Evolutionary conservation across 2,329 filamentous ascomycete genomes (phyloP).

Genomic region (Emergomyces orientalis): DNA sequence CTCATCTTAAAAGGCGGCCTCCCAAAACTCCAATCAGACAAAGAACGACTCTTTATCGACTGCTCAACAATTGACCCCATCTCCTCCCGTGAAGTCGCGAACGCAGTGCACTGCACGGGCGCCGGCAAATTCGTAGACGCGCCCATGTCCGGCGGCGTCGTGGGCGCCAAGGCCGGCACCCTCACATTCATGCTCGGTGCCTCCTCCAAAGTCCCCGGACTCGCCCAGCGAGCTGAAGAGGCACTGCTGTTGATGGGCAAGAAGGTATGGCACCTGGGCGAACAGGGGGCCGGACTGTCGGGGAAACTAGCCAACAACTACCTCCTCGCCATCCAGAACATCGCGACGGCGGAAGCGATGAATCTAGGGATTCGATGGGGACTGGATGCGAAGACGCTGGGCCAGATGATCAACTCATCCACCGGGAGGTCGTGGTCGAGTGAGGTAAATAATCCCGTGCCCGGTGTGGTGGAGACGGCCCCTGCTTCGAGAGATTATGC

Average conservation of each 20-base stretch:
- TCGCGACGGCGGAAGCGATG: constrained; percentile 58
- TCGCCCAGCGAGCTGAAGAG: constrained; percentile 56
- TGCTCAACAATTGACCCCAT: constrained; percentile 92
- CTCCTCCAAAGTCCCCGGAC: constrained; percentile 35
- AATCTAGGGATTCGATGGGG: constrained; percentile 56
- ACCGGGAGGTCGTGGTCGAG: constrained; percentile 95
- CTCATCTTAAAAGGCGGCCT: constrained; percentile 59
- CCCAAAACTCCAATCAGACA: constrained; percentile 36
- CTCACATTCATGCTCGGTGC: constrained; percentile 94
- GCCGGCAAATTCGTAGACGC: constrained; percentile 81
- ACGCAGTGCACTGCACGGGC: constrained; percentile 54
- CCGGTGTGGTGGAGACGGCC: constrained; percentile 66
- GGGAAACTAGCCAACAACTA: constrained; percentile 98
- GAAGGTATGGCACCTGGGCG: constrained; percentile 75
- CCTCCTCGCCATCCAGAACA: constrained; percentile 86
- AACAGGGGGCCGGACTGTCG: constrained; percentile 73
- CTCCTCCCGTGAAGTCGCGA: constrained; percentile 69
- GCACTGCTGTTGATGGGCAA: constrained; percentile 76
- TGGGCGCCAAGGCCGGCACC: constrained; percentile 77
- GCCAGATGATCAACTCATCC: constrained; percentile 81
- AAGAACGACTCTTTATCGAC: constrained; percentile 77
- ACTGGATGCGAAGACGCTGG: constrained; percentile 57
- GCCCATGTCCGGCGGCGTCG: constrained; percentile 92
- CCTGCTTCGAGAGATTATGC: constrained; percentile 67
- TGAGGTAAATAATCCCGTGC: constrained; percentile 90